Percentiles rank a stretch among this genome's conserved stretches.
Evolutionary conservation across 2,329 filamentous ascomycete species (phyloP).

Genomic region (Fusarium hostae): DNA sequence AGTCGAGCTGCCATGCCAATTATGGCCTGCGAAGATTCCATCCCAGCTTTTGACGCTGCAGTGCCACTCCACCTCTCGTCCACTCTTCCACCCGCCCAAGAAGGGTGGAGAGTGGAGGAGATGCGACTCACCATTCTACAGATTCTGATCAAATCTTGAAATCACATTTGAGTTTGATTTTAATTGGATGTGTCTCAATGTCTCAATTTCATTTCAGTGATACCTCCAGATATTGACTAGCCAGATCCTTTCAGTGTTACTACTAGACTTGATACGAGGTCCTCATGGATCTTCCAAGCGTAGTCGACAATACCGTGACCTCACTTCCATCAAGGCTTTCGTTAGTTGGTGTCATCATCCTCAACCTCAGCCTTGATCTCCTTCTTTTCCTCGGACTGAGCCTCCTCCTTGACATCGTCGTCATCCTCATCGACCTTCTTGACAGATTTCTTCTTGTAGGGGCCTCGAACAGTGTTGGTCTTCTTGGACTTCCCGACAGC

Average conservation of each 20-base stretch:
- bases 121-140: background rate
- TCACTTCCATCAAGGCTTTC: background rate
- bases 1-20: background rate
- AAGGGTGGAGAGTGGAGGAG: background rate
- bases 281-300: background rate
- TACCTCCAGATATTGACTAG: background rate
- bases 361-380: constrained; percentile 14
- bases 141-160: background rate
- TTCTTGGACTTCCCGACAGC: constrained; percentile 49
- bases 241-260: constrained; percentile 6
- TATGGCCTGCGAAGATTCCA: background rate
- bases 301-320: background rate
- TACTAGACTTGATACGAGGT: background rate
- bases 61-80: background rate
- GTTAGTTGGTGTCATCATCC: constrained; percentile 10
- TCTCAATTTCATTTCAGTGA: background rate
- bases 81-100: background rate
- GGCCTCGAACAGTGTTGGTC: constrained; percentile 43
- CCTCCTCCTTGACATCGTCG: constrained; percentile 35
- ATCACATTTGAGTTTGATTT: background rate
- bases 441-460: constrained; percentile 49
- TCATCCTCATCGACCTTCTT: constrained; percentile 47
- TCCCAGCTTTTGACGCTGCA: background rate
- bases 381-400: constrained; percentile 17
- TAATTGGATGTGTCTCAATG: background rate